These are phyloP conservation scores for Tylopilus sp. DNA, from an alignment of 768 basidiomycete genomes.

Conservation along the genomic window DNA sequence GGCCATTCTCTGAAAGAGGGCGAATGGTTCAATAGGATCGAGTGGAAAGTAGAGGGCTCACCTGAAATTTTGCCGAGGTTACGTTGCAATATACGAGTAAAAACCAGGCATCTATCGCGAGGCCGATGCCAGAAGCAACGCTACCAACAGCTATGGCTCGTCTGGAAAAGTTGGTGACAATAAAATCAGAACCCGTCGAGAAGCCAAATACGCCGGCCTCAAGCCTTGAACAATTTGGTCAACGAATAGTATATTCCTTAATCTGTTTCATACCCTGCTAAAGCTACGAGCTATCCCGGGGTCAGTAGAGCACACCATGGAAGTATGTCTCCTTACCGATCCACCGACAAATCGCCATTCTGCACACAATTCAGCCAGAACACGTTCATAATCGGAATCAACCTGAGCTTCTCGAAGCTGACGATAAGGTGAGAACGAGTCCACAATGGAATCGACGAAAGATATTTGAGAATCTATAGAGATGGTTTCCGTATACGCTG, in stretches of 20 bases:
- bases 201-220: conserved; percentile 65
- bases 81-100: conserved; percentile 58
- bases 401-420: conserved; percentile 42
- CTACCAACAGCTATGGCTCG: conserved; percentile 56
- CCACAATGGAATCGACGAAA: conserved; percentile 38
- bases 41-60: conserved; percentile 27
- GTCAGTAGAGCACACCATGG: not conserved
- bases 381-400: conserved; percentile 48
- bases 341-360: conserved; percentile 72
- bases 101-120: conserved; percentile 64
- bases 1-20: conserved; percentile 28
- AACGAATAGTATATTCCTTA: not conserved
- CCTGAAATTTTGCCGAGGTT: conserved; percentile 50
- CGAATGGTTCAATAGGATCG: not conserved
- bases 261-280: conserved; percentile 47
- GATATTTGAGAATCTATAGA: conserved; percentile 26
- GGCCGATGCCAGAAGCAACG: conserved; percentile 61
- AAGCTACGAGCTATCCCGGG: conserved; percentile 47
- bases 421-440: conserved; percentile 53
- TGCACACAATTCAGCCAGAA: conserved; percentile 45
- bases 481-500: conserved; percentile 43
- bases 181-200: conserved; percentile 49
- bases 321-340: conserved; percentile 38
- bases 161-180: conserved; percentile 43
- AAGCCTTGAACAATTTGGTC: conserved; percentile 25